Evolutionary conservation across 2,329 filamentous ascomycete genomes (phyloP).

Genomic region (Penicillium paneum): DNA sequence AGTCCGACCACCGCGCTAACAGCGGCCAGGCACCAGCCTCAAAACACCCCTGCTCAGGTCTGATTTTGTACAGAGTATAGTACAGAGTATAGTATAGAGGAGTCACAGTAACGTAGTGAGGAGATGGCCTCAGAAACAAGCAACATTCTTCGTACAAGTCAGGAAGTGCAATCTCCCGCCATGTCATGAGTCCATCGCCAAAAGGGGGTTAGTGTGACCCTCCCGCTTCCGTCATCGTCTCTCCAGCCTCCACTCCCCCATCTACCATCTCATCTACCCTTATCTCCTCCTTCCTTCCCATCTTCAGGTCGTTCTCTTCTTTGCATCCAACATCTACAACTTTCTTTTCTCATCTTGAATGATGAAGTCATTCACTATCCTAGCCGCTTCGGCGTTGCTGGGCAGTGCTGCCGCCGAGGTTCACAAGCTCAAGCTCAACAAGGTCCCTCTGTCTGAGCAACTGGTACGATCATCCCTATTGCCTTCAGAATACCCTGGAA

Average conservation of each 20-base stretch:
- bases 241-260: constrained; percentile 19
- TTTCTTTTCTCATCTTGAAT: constrained; percentile 28
- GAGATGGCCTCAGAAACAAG: not conserved
- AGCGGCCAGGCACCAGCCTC: constrained; percentile 1
- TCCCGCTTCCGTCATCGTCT: constrained; percentile 30
- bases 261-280: constrained; percentile 23
- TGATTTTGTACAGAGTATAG: not conserved
- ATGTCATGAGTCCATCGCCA: constrained; percentile 6
- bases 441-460: constrained; percentile 88
- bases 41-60: not conserved
- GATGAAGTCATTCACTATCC: constrained; percentile 83
- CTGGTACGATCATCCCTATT: constrained; percentile 60
- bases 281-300: constrained; percentile 28
- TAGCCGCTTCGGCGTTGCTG: constrained; percentile 75
- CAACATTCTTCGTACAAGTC: not conserved
- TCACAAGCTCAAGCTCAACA: constrained; percentile 97
- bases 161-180: not conserved
- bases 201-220: constrained; percentile 14
- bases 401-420: constrained; percentile 79
- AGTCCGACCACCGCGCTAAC: constrained; percentile 10
- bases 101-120: not conserved
- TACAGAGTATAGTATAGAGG: not conserved
- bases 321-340: constrained; percentile 14
- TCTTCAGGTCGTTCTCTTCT: constrained; percentile 16
- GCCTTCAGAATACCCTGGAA: constrained; percentile 3